Evolutionary conservation across 1,284 basidiomycete genomes (phyloP), one percentile per base, ranked within the genome.

Genomic region (Leccinum laetum): DNA sequence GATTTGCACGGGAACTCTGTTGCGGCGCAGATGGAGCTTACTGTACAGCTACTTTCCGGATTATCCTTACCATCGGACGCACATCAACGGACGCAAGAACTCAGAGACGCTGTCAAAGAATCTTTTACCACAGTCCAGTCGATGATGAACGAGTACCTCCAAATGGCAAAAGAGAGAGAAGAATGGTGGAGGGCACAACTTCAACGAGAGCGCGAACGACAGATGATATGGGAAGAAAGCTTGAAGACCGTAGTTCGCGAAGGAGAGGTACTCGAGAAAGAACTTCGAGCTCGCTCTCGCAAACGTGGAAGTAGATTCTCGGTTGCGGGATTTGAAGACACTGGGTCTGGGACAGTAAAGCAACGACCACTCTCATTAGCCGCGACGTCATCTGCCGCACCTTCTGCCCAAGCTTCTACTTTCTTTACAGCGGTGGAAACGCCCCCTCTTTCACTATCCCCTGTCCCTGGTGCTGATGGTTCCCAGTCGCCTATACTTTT

Each of bases 181-280:
- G 83, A 86, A 56, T 98, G 91, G 87, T 94, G 90, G 80, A 80
- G 80, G 60, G 79, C 79, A 41, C 80, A 85, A 65, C 81, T 94
- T 14, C 82, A 83, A 69, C 82, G 83, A 21, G 95, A 98, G 74
- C 83, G 86, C 59, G 86, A 90, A 73, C 84, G 93, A 29, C 87
- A 92, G 73, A 85, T 82, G 37, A 82, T 96, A 21, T 98, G 96
- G 97, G 96, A 98, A 78, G 93, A 96, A 78, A 96, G 94, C 77
- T 81, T 99, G 73, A 88, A 91, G 61, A 86, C 88, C 0, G 92
- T 98, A 3, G 95, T 96, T 0, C 83, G 86, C 64, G 94, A 98
- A 75, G 95, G 96, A 52, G 94, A 94, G 69, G 86, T 84, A 32
- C 84, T 98, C 58, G 97, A 99, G 79, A 79, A 81, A 67, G 93